A percentile compares a stretch with the other conserved stretches of the same genome.
These are phyloP conservation scores for Nicotiana otophora DNA, from an alignment of 257 asterid species.

Conservation along the genomic window DNA sequence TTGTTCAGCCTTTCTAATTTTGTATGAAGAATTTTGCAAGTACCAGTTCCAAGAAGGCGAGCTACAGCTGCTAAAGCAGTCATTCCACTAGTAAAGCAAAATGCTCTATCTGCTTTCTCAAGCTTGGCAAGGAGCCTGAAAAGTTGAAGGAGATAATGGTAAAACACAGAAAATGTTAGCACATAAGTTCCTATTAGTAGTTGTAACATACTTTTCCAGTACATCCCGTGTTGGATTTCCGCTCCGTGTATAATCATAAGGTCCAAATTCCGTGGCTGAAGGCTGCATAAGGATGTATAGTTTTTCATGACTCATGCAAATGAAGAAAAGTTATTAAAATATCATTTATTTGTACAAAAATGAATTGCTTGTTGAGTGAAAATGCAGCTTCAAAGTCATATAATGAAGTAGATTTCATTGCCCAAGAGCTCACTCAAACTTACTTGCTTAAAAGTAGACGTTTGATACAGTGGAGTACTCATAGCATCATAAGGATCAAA, in stretches of 20 bases:
- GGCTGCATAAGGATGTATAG: constrained; percentile 45
- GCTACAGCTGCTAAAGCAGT: constrained; percentile 88
- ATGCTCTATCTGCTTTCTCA: constrained; percentile 79
- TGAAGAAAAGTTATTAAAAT: too few relatives aligned
- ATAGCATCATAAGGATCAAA: constrained; percentile 80
- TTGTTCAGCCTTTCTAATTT: not conserved
- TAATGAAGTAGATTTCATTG: not conserved
- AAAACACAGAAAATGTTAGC: not conserved
- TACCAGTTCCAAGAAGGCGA: constrained; percentile 75
- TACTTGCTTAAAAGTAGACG: constrained; percentile 98
- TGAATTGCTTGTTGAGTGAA: too few relatives aligned
- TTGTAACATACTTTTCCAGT: constrained; percentile 53
- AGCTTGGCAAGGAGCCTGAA: constrained; percentile 82
- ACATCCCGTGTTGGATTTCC: constrained; percentile 93
- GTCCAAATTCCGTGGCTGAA: constrained; percentile 66
- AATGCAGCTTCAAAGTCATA: not conserved
- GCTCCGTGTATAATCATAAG: constrained; percentile 86
- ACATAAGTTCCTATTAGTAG: not conserved
- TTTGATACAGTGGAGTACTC: constrained; percentile 92
- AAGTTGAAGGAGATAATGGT: constrained; percentile 2
- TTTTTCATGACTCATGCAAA: not conserved
- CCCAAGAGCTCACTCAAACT: not conserved
- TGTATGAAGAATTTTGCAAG: not conserved
- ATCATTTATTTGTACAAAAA: too few relatives aligned
- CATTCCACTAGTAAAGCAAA: constrained; percentile 96